A percentile compares a stretch with the other conserved stretches of the same genome.
phyloP scores from a whole-genome alignment of 805 yeast genomes.

The Scheffersomyces ergatensis region DNA sequence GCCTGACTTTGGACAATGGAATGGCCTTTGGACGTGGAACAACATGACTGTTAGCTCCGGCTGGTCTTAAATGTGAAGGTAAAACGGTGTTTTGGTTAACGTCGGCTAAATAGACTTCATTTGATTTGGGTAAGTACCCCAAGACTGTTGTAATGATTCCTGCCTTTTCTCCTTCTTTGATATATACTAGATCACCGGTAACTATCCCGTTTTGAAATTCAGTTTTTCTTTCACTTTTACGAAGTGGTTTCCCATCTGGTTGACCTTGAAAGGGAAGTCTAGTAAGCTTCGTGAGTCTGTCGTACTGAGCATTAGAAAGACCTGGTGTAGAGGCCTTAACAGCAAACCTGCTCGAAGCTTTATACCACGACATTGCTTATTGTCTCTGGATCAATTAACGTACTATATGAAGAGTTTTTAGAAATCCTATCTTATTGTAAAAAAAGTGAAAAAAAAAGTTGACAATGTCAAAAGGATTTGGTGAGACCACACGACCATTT shows the following conservation, averaged over 20 bases:
- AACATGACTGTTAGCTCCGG: slow-evolving; percentile 69
- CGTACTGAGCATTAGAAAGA: background rate
- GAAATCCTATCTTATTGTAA: no score
- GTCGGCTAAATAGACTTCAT: slow-evolving; percentile 65
- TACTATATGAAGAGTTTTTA: no score
- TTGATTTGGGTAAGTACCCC: slow-evolving; percentile 56
- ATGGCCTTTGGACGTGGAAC: slow-evolving; percentile 66
- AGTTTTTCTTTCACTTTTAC: slow-evolving; percentile 33
- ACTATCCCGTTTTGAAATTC: slow-evolving; percentile 56
- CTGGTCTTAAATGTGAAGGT: slow-evolving; percentile 72
- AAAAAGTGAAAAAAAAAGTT: no score
- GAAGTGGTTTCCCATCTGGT: slow-evolving; percentile 5
- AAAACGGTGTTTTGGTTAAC: slow-evolving; percentile 64
- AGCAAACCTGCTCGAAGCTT: slow-evolving; percentile 20
- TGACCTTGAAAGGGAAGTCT: background rate
- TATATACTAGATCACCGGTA: slow-evolving; percentile 76
- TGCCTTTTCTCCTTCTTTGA: slow-evolving; percentile 64
- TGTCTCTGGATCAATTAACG: no score
- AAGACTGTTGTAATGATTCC: slow-evolving; percentile 74
- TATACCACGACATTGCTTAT: slow-evolving; percentile 10
- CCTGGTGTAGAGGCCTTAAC: background rate
- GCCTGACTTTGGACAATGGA: slow-evolving; percentile 57
- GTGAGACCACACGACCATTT: no score
- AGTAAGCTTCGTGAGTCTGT: background rate
- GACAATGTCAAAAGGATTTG: no score